These are phyloP conservation scores for Fusarium drepaniforme DNA, from an alignment of 2,329 filamentous ascomycete genomes.

Conservation along the genomic window DNA sequence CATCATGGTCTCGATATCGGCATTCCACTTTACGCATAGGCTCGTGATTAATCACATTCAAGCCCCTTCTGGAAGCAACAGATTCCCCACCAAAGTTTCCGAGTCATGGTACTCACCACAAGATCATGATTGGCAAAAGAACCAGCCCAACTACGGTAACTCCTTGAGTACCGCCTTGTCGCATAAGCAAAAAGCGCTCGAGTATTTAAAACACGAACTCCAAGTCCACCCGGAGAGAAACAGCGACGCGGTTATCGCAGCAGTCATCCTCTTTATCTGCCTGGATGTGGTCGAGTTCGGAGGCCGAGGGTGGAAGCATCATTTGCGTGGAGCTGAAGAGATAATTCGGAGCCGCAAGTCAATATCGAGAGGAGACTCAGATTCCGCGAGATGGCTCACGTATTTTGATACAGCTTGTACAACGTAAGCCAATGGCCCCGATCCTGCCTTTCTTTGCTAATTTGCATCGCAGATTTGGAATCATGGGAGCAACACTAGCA, in stretches of 20 bases:
- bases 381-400: slow-evolving; percentile 2
- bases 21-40: slow-evolving; percentile 20
- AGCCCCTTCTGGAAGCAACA: neutral
- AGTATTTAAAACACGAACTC: slow-evolving; percentile 5
- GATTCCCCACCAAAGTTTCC: neutral
- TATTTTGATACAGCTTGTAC: slow-evolving; percentile 29
- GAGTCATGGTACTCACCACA: neutral
- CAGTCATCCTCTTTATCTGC: slow-evolving; percentile 17
- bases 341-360: slow-evolving; percentile 9
- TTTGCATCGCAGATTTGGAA: neutral
- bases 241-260: slow-evolving; percentile 13
- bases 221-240: neutral
- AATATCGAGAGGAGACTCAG: neutral
- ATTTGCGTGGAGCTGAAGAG: slow-evolving; percentile 14
- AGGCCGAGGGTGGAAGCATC: slow-evolving; percentile 14
- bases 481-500: slow-evolving; percentile 17
- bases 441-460: neutral
- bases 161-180: slow-evolving; percentile 7
- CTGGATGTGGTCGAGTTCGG: slow-evolving; percentile 24
- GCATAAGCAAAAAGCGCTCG: slow-evolving; percentile 17
- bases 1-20: slow-evolving; percentile 24
- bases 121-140: slow-evolving; percentile 4
- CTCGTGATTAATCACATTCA: slow-evolving; percentile 2
- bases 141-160: neutral
- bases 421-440: neutral